Evolutionary conservation across 1,139 yeast species (phyloP).

Genomic region (Neolecta irregularis): DNA sequence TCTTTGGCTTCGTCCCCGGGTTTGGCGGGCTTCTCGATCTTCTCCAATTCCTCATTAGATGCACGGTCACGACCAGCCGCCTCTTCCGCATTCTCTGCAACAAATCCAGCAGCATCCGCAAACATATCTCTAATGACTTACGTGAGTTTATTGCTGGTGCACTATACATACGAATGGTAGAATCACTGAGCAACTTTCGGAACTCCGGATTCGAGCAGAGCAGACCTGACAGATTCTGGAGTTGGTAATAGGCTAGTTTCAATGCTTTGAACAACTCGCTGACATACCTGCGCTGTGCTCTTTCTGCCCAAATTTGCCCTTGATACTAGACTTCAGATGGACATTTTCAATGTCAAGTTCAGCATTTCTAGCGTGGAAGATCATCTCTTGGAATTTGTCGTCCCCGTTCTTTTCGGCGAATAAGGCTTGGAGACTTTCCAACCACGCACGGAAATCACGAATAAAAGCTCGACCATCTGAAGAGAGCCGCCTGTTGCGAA

Average conservation of each 20-base stretch:
- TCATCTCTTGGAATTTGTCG: constrained; percentile 8
- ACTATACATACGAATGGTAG: too few relatives aligned
- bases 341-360: constrained; percentile 5
- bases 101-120: constrained; percentile 9
- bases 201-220: constrained; percentile 10
- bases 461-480: constrained; percentile 6
- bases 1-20: neutral
- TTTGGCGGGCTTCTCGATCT: neutral
- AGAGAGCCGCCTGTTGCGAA: constrained; percentile 6
- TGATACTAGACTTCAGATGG: constrained; percentile 5
- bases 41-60: neutral
- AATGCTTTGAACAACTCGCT: neutral
- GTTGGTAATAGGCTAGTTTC: neutral
- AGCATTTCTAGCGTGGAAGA: constrained; percentile 6
- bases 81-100: too few relatives aligned
- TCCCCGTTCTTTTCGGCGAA: constrained; percentile 9
- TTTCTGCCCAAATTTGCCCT: constrained; percentile 7
- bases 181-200: constrained; percentile 9
- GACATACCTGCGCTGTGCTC: constrained; percentile 7
- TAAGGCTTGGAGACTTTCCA: constrained; percentile 5
- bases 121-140: constrained; percentile 10
- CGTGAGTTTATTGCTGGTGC: too few relatives aligned
- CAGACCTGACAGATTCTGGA: constrained; percentile 6
- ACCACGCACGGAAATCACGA: constrained; percentile 5
- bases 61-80: neutral